Evolutionary conservation across 345 rosid genomes (phyloP).

Genomic region (Syzygium aqueum): DNA sequence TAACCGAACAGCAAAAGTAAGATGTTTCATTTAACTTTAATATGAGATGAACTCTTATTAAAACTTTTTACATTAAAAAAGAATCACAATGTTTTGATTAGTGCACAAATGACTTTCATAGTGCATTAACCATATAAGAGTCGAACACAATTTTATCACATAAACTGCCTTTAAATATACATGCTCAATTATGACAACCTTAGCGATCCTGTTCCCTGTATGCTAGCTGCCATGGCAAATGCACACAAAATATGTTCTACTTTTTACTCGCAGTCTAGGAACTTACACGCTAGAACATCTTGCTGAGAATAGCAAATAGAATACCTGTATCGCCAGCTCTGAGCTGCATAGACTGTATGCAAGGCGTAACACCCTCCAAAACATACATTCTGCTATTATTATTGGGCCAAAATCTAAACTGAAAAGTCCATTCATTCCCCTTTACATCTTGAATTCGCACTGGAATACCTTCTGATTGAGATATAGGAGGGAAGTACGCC

Average conservation of each 20-base stretch:
- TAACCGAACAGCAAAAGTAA: neutral
- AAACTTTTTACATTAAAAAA: neutral
- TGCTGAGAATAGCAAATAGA: neutral
- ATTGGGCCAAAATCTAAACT: slow-evolving; percentile 99
- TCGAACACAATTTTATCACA: neutral
- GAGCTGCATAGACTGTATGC: slow-evolving; percentile 99
- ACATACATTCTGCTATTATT: slow-evolving; percentile 99
- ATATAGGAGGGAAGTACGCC: slow-evolving; percentile 97
- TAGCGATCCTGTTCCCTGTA: neutral
- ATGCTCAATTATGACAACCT: neutral
- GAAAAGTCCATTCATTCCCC: slow-evolving; percentile 99
- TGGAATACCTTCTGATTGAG: slow-evolving; percentile 98
- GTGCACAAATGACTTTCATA: neutral
- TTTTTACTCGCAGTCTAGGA: neutral
- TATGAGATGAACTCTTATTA: neutral
- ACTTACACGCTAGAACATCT: neutral
- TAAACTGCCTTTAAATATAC: neutral
- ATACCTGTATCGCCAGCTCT: slow-evolving; percentile 99
- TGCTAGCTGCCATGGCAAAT: neutral
- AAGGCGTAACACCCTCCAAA: slow-evolving; percentile 98
- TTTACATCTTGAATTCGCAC: slow-evolving; percentile 87
- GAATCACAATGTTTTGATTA: neutral
- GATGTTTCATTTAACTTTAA: neutral
- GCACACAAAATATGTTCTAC: neutral
- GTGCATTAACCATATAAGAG: neutral